A percentile compares a stretch with the other conserved stretches of the same genome.
Conservation (phyloP, 805 yeast species). For the Lipomyces yamadae region DNA sequence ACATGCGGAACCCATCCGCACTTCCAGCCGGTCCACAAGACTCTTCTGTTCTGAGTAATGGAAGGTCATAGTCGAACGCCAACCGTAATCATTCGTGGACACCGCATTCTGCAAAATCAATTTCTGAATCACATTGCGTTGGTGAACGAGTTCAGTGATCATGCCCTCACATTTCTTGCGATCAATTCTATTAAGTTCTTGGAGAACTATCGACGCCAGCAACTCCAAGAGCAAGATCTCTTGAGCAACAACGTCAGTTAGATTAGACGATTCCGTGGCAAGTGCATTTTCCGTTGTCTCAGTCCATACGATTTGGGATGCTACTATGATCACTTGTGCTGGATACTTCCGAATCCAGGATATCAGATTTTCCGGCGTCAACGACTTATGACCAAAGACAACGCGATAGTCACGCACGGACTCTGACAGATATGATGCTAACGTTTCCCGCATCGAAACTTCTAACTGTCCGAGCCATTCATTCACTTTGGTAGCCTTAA, state of each 20-base stretch:
- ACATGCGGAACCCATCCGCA: slow-evolving; percentile 58
- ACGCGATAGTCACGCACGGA: slow-evolving; percentile 44
- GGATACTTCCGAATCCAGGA: slow-evolving; percentile 54
- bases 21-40: slow-evolving; percentile 38
- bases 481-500: slow-evolving; percentile 52
- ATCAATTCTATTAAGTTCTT: slow-evolving; percentile 42
- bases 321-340: slow-evolving; percentile 60
- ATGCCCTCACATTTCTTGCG: slow-evolving; percentile 61
- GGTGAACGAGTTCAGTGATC: slow-evolving; percentile 71
- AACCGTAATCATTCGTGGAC: slow-evolving; percentile 44
- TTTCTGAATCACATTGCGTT: slow-evolving; percentile 49
- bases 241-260: background rate
- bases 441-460: slow-evolving; percentile 53
- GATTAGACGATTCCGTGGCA: slow-evolving; percentile 36
- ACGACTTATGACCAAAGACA: slow-evolving; percentile 28
- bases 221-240: slow-evolving; percentile 32
- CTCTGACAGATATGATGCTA: slow-evolving; percentile 48
- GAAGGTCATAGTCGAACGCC: slow-evolving; percentile 62
- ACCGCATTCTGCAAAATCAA: slow-evolving; percentile 35
- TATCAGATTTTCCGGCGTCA: slow-evolving; percentile 36
- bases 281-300: slow-evolving; percentile 37
- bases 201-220: slow-evolving; percentile 46
- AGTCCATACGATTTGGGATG: slow-evolving; percentile 66
- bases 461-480: slow-evolving; percentile 72
- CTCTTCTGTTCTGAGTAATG: slow-evolving; percentile 42